Conservation (phyloP, 1,284 basidiomycete genomes). For the Sphaerobolus stellatus region DNA sequence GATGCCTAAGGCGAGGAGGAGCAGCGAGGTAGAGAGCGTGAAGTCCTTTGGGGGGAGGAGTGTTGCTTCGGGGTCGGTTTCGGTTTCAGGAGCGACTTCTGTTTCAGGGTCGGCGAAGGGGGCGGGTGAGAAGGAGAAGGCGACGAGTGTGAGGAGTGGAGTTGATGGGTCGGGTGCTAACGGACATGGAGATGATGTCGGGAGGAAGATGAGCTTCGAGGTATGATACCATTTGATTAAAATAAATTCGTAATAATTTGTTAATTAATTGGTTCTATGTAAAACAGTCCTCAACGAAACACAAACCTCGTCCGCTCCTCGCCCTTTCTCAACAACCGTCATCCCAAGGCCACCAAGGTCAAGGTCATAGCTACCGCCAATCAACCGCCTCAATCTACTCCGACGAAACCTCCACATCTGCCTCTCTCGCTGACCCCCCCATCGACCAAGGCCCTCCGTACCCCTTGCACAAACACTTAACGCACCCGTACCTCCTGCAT, state of each 20-base stretch:
- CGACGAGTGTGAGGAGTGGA: not conserved
- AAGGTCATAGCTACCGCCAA: not conserved
- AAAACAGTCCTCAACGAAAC: not conserved
- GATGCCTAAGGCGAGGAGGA: no score
- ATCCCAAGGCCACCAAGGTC: no score
- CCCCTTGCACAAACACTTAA: slow-evolving; percentile 52
- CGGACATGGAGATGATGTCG: not conserved
- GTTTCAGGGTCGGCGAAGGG: not conserved
- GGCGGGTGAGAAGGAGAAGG: not conserved
- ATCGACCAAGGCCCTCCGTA: slow-evolving; percentile 29
- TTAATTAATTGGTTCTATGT: no score
- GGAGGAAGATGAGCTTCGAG: not conserved
- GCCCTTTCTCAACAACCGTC: no score
- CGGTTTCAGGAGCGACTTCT: not conserved
- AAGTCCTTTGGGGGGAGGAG: not conserved
- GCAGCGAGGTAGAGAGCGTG: no score
- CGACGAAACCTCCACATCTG: no score
- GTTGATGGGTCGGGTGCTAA: not conserved
- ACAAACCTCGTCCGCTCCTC: no score
- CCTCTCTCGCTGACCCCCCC: no score
- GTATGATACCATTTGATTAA: not conserved
- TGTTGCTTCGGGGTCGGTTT: not conserved
- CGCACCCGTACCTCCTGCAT: slow-evolving; percentile 48
- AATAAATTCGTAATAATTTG: no score
- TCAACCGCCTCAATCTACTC: not conserved